Evolutionary conservation across 2,329 filamentous ascomycete species (phyloP), one percentile per base, ranked within the genome.

Genomic region (Lachnellula arida): DNA sequence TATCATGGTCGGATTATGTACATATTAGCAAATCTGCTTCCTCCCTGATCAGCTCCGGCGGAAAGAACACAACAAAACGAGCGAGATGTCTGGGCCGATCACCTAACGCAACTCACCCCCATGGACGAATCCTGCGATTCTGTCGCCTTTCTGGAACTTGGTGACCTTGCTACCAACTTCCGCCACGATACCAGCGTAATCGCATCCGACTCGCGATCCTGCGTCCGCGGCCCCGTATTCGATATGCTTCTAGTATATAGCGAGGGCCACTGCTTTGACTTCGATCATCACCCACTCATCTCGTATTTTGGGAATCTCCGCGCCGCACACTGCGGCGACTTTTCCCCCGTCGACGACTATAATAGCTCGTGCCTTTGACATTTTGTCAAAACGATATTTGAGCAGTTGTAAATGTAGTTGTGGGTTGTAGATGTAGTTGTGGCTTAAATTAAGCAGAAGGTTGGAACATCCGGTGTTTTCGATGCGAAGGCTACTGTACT

Each of bases 141-240:
- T 11, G 22, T 51, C 49, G 22, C 34, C 34, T 43, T 40, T 49
- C 25, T 49, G 22, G 46, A 35, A 49, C 58, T 71, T 72, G 14
- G 64, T 72, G 19, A 75, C 72, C 15, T 68, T 68, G 2, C 60
- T 40, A 3, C 76, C 77, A 32, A 78, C 68, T 44, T 73, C 71
- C 22, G 74, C 71, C 3, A 79, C 72, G 15, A 74, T 63, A 46
- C 77, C 76, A 23, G 73, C 71, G 51, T 71, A 78, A 62, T 79
- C 77, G 51, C 71, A 74, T 22, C 49, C 49, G 17, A 39, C 2
- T 14, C 17, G 12, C 14, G 43, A 17, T 22, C 22, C 43, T 46
- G 4, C 25, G 8, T 46, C 25, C 43, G 17, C n/a, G 43, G 17
- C 19, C 2, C 17, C 14, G 14, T 6, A 19, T 8, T 46, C n/a